Base-by-base conservation (phyloP, 306 rosid genomes). In the Hippophae tibetana region DNA sequence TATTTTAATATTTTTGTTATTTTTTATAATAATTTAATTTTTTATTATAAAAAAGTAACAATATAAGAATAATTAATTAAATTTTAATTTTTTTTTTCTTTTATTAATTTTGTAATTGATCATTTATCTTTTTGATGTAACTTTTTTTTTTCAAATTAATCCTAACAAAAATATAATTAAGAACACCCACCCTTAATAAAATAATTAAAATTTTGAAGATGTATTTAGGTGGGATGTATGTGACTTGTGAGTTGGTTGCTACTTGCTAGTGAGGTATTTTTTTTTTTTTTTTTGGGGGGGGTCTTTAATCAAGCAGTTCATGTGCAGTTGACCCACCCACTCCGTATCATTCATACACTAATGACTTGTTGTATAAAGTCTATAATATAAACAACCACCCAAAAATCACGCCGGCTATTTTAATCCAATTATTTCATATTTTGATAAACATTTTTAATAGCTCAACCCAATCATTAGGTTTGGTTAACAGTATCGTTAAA, bases 251-350 rank as follows among this genome's bases (percentile, higher is more conserved):
- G 6, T 63, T 52, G 27, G 12, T 54, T 2, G 38, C 38, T 31
- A 31, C 7, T 54, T 2, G 38, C 38, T 31, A 31, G 38, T 31
- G 38, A 31, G 38, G 38, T 31, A 0, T 31, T 31, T 31, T 31
- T 31, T 31, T 31, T 31, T 31, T 31, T 2, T 31, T 31, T 27
- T 27, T 27, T 2, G 18, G 23, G 23, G 23, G 65, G 44, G 9
- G 47, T n/a, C 12, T 58, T 45, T 68, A 65, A 68, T 69, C 48
- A 77, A 68, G 64, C 60, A 70, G 67, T 60, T 75, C 82, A 79
- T 85, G 88, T 74, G 82, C 40, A 62, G 73, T 82, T 79, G 82
- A 81, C 88, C 78, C 65, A 76, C 80, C 76, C 74, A 77, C 69
- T 67, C 31, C 57, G 47, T 69, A 63, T 65, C 52, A 54, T 46